phyloP scores from a whole-genome alignment of 129 eudicot genomes.

The Lactuca saligna region DNA sequence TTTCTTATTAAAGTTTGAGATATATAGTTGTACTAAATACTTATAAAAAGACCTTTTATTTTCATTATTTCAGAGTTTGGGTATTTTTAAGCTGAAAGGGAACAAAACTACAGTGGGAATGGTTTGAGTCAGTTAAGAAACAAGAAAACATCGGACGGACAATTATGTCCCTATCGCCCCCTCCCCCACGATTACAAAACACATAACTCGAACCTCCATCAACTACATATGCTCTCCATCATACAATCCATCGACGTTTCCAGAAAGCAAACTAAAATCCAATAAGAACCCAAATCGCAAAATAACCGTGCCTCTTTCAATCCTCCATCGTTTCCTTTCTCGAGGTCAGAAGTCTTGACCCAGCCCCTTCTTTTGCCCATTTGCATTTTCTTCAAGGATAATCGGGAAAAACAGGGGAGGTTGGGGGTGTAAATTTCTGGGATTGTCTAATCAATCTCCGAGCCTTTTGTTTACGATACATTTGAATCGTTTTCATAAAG shows the following conservation, averaged over 20 bases:
- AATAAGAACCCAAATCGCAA: conserved; percentile 20
- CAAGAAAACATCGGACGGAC: conserved; percentile 1
- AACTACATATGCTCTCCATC: conserved; percentile 33
- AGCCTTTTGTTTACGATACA: background rate
- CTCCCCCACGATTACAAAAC: background rate
- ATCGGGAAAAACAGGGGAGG: conserved; percentile 29
- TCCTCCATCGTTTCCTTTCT: conserved; percentile 4
- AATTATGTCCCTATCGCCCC: conserved; percentile 10
- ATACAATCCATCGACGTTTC: conserved; percentile 16
- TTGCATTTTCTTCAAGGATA: conserved; percentile 16
- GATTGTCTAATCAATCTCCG: background rate
- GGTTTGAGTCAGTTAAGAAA: conserved; percentile 1
- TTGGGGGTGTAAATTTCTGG: conserved; percentile 13
- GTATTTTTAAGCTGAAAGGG: background rate
- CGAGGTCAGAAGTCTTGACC: conserved; percentile 13
- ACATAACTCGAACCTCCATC: conserved; percentile 32
- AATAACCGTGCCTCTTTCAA: conserved; percentile 22
- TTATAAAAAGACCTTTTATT: too few relatives aligned
- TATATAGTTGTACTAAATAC: too few relatives aligned
- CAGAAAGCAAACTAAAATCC: conserved; percentile 16
- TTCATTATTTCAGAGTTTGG: background rate
- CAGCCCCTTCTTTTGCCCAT: conserved; percentile 24
- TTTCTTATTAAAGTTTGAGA: too few relatives aligned
- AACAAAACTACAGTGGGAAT: background rate
- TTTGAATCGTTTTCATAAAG: background rate